Conservation (phyloP, 176 grass and related monocot genomes). For the Tuctoria greenei region DNA sequence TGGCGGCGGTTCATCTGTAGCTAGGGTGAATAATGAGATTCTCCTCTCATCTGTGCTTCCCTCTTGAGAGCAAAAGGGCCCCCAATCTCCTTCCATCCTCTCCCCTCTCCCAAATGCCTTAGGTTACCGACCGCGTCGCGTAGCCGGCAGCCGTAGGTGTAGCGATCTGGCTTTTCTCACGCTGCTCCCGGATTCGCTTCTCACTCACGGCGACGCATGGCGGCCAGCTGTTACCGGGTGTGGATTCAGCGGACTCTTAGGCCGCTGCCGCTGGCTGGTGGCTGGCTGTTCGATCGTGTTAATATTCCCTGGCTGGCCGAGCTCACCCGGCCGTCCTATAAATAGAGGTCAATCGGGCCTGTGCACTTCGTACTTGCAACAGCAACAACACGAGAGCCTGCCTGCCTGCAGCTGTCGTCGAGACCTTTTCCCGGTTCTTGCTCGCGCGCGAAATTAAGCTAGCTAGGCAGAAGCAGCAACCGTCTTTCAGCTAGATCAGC, state of each 20-base stretch:
- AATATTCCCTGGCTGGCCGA: conserved; percentile 17
- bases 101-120: neutral
- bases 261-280: neutral
- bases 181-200: conserved; percentile 23
- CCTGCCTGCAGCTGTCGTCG: no score
- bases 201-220: conserved; percentile 40
- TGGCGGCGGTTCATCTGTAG: neutral
- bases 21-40: conserved; percentile 6
- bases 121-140: neutral
- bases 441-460: no score
- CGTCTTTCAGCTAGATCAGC: neutral
- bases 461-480: neutral
- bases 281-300: conserved; percentile 24
- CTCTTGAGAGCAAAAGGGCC: conserved; percentile 38
- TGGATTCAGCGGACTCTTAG: conserved; percentile 33
- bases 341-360: conserved; percentile 54
- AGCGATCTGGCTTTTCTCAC: conserved; percentile 18
- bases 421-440: neutral
- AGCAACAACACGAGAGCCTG: no score
- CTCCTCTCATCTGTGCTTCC: neutral
- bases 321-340: conserved; percentile 53
- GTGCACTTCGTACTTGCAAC: conserved; percentile 42
- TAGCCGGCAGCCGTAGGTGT: neutral
- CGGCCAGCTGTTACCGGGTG: conserved; percentile 45
- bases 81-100: conserved; percentile 41